phyloP scores from a whole-genome alignment of 441 rosid genomes.

The Eutrema salsugineum region DNA sequence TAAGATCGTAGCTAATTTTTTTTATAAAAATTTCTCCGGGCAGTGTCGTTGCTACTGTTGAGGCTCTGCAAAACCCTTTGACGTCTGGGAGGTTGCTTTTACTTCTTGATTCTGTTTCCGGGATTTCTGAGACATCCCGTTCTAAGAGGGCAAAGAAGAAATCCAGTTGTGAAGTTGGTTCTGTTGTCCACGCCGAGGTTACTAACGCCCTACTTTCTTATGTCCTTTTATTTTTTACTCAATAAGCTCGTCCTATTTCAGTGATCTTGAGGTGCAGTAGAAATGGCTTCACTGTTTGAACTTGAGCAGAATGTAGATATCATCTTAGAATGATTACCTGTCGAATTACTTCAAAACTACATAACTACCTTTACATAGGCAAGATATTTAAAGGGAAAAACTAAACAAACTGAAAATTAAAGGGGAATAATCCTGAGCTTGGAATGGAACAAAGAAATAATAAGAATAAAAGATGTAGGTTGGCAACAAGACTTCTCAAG shows the following conservation, averaged over 20 bases:
- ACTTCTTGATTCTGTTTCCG: slow-evolving; percentile 69
- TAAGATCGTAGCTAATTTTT: slow-evolving; percentile 4
- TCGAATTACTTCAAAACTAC: not conserved
- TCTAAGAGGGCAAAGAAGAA: slow-evolving; percentile 84
- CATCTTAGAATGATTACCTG: not conserved
- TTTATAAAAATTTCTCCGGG: slow-evolving; percentile 14
- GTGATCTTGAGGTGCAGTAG: slow-evolving; percentile 3
- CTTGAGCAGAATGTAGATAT: not conserved
- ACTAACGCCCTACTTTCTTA: slow-evolving; percentile 7
- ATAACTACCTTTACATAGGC: not conserved
- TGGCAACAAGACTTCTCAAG: not conserved
- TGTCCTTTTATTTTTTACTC: not conserved
- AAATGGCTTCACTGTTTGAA: slow-evolving; percentile 4
- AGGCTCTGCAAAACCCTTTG: slow-evolving; percentile 63
- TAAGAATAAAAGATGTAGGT: not conserved
- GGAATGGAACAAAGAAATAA: not conserved
- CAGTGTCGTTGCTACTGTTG: slow-evolving; percentile 79
- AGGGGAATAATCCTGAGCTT: not conserved
- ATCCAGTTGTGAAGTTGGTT: slow-evolving; percentile 68
- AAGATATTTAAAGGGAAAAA: not conserved
- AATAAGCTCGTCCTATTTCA: not conserved
- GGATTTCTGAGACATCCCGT: slow-evolving; percentile 61
- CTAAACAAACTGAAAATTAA: not conserved
- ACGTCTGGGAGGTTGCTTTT: slow-evolving; percentile 83
- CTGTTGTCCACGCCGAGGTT: slow-evolving; percentile 92